phyloP scores from a whole-genome alignment of 192 early-diverging fungal genomes.

The Gonapodya prolifera region DNA sequence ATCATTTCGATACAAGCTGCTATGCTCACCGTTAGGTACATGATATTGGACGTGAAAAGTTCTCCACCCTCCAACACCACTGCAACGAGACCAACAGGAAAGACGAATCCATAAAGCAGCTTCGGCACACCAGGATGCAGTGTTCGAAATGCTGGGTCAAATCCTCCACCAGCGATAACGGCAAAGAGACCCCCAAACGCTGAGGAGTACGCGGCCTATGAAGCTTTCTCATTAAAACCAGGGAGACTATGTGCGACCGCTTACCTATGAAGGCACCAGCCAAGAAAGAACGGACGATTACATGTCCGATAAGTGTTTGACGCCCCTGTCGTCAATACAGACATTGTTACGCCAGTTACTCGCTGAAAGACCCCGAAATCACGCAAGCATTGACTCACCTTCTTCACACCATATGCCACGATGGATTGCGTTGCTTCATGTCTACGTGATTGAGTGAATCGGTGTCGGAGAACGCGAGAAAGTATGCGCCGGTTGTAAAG shows the following conservation, averaged over 20 bases:
- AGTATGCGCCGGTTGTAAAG: too few species aligned
- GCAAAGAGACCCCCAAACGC: not conserved
- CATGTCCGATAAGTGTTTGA: not conserved
- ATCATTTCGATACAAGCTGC: not conserved
- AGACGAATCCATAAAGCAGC: not conserved
- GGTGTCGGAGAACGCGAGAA: not conserved
- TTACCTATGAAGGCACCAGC: not conserved
- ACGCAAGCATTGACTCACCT: too few species aligned
- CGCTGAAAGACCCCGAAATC: too few species aligned
- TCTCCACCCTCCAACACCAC: not conserved
- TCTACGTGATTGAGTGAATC: not conserved
- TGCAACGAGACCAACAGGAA: not conserved
- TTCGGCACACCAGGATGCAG: not conserved
- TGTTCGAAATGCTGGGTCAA: not conserved
- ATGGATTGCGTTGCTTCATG: not conserved
- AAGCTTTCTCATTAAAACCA: not conserved
- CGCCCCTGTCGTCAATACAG: not conserved
- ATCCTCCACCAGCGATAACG: not conserved
- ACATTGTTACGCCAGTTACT: too few species aligned
- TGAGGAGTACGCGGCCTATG: not conserved
- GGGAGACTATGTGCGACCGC: not conserved
- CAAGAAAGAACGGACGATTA: not conserved
- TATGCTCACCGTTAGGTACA: not conserved
- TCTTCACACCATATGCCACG: not conserved
- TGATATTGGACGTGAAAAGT: not conserved